phyloP scores from a whole-genome alignment of 768 basidiomycete species.

The Termitomyces sp. region DNA sequence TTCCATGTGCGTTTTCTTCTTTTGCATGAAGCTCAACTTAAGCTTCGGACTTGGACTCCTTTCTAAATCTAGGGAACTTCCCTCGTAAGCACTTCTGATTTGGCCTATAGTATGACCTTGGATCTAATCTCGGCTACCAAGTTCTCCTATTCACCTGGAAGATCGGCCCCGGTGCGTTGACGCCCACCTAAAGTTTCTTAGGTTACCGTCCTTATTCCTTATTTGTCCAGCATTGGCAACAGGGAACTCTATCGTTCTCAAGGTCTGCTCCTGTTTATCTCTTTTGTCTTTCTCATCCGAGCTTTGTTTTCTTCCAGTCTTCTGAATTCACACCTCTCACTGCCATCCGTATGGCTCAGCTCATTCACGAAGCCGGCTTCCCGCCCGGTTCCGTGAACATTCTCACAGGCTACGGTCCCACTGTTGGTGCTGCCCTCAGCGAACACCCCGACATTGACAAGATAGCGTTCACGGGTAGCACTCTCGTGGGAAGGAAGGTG shows the following conservation, averaged over 20 bases:
- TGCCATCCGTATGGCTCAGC: slow-evolving; percentile 49
- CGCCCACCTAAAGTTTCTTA: no score
- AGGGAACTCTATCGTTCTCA: slow-evolving; percentile 75
- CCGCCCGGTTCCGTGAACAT: slow-evolving; percentile 79
- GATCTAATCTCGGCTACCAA: slow-evolving; percentile 17
- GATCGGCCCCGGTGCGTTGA: slow-evolving; percentile 59
- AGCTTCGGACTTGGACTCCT: not conserved
- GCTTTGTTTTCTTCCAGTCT: slow-evolving; percentile 31
- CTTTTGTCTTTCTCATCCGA: not conserved
- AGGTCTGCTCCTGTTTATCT: slow-evolving; percentile 18
- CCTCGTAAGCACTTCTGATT: slow-evolving; percentile 29
- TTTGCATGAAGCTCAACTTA: not conserved
- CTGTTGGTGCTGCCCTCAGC: slow-evolving; percentile 64
- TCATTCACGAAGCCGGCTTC: slow-evolving; percentile 70
- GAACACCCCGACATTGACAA: slow-evolving; percentile 72
- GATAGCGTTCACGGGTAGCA: slow-evolving; percentile 48
- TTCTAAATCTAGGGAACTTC: slow-evolving; percentile 55
- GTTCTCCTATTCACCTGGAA: slow-evolving; percentile 71
- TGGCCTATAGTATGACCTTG: not conserved
- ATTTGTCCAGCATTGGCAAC: slow-evolving; percentile 56
- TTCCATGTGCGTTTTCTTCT: slow-evolving; percentile 18
- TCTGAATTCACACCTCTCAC: slow-evolving; percentile 76
- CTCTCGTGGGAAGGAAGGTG: slow-evolving; percentile 67
- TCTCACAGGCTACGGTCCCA: slow-evolving; percentile 65
- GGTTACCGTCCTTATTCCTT: no score